Conservation (phyloP, 345 rosid genomes). For the Arabidopsis thaliana region DNA sequence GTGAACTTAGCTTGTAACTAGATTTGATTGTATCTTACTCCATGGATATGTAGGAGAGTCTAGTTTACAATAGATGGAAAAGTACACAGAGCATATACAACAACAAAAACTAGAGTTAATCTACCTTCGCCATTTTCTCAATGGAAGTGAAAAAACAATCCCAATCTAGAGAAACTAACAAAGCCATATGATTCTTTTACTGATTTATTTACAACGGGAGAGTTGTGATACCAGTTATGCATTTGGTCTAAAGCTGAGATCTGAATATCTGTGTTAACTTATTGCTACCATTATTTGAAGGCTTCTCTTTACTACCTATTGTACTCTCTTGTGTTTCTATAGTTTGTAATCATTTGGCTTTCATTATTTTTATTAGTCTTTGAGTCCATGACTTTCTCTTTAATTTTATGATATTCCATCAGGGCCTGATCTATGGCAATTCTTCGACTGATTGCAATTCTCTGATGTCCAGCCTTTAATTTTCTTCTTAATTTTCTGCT, state of each 20-base stretch:
- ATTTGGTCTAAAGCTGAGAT: background rate
- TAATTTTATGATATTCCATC: background rate
- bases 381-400: background rate
- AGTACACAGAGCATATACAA: background rate
- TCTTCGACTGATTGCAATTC: background rate
- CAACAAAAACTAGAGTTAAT: background rate
- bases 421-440: conserved; percentile 10
- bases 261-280: conserved; percentile 6
- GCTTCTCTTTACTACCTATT: background rate
- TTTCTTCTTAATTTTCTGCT: too few relatives aligned
- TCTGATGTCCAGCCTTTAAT: too few relatives aligned
- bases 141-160: background rate
- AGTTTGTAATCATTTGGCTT: conserved; percentile 8
- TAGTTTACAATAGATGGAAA: conserved; percentile 4
- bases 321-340: background rate
- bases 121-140: background rate
- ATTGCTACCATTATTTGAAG: background rate
- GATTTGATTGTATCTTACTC: background rate
- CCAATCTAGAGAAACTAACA: background rate
- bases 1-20: background rate
- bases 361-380: background rate
- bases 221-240: conserved; percentile 6
- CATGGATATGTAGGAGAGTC: conserved; percentile 13
- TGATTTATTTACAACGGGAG: background rate
- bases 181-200: background rate